Evolutionary conservation across 371 early-diverging fungal genomes (phyloP), one percentile per base, ranked within the genome.

Genomic region (Mycotypha africana): DNA sequence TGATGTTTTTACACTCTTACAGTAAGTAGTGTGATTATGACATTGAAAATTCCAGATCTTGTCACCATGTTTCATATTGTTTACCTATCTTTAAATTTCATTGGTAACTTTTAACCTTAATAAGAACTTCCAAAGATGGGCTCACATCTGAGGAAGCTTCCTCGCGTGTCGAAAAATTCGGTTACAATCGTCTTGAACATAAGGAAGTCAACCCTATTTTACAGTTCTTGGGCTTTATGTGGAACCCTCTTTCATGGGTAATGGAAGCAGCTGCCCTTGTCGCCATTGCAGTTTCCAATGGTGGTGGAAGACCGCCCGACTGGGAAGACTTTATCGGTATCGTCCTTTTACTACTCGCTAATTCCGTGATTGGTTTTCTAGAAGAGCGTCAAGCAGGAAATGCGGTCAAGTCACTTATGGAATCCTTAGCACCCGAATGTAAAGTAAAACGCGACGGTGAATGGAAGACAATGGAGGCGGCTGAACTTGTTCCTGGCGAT

Each of bases 311-410:
- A 38, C 61, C 82, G 9, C 80, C 79, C 11, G 82, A 88, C 56
- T 88, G 86, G 85, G 69, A 75, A 38, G 89, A 91, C 52, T 82
- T 89, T 47, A 84, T 79, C 26, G 87, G 88, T 60, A 79, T 91
- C 47, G 58, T 87, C 10, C 53, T 80, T 31, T 77, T 89, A 28
- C 56, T 91, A 50, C 41, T 91, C 15, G 76, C 73, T 50, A 91
- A 91, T 66, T 82, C 91, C 33, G 62, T 65, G 56, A 87, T 91
- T 52, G 91, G 91, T 19, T 91, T 66, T 68, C 60, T 74, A 57
- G 88, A 90, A 67, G 91, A 90, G 63, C 74, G 75, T 49, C 75
- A 76, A 30, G 84, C 84, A 17, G 81, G 79, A 46, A 78, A 76
- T 51, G 80, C 84, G 10, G 79, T 83, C 51, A 76, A 83, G 62